Percentiles rank a stretch among this genome's conserved stretches.
Evolutionary conservation across 129 eudicot species (phyloP).

Genomic region (Smallanthus sonchifolius): DNA sequence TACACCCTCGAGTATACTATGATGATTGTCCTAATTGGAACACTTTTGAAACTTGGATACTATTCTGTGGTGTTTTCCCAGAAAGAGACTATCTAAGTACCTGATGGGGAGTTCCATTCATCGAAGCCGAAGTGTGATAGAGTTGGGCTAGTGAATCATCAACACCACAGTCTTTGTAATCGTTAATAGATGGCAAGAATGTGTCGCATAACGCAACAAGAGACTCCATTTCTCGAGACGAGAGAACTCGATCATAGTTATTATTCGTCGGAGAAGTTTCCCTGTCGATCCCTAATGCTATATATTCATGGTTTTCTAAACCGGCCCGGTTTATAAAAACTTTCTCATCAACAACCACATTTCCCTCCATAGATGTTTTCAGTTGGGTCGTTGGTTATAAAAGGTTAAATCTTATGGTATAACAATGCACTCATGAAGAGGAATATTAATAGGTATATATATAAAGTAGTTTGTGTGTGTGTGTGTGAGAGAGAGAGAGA

Average conservation of each 20-base stretch:
- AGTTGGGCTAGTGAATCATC: constrained; percentile 24
- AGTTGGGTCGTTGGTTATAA: background rate
- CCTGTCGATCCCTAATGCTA: background rate
- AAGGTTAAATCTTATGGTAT: background rate
- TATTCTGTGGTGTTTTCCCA: too few relatives aligned
- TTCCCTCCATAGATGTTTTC: constrained; percentile 7
- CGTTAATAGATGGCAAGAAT: constrained; percentile 22
- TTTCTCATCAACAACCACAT: background rate
- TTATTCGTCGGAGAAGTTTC: background rate
- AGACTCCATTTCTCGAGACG: constrained; percentile 38
- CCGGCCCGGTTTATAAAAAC: background rate
- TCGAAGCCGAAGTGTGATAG: constrained; percentile 39
- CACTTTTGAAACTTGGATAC: too few relatives aligned
- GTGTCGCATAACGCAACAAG: constrained; percentile 44
- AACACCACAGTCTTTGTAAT: background rate
- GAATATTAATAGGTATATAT: background rate
- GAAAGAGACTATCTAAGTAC: background rate
- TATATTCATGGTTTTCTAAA: background rate
- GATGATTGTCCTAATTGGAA: too few relatives aligned
- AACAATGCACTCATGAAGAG: background rate
- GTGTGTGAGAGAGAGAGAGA: background rate
- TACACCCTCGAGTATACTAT: too few relatives aligned
- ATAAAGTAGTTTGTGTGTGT: background rate
- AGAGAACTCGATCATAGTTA: background rate
- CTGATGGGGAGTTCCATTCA: constrained; percentile 31